These are phyloP conservation scores for Diaporthe ilicicola DNA, from an alignment of 2,329 filamentous ascomycete species.

Conservation along the genomic window DNA sequence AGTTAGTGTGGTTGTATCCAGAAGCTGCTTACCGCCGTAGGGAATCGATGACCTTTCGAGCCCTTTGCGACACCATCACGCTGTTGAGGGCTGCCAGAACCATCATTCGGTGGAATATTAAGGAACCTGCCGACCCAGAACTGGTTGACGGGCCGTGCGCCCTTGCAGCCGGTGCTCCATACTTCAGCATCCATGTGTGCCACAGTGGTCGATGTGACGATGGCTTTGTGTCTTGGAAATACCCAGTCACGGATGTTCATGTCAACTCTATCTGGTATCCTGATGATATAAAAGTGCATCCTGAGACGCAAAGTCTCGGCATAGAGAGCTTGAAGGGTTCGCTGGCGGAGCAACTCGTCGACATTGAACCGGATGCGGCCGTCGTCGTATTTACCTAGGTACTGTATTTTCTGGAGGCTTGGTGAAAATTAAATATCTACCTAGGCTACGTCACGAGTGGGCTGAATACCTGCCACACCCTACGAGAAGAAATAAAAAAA, in stretches of 20 bases:
- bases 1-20: too few species aligned
- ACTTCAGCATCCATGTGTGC: constrained; percentile 40
- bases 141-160: constrained; percentile 38
- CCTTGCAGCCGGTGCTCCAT: constrained; percentile 35
- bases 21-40: too few species aligned
- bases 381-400: too few species aligned
- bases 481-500: too few species aligned
- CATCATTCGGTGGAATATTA: background rate
- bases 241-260: constrained; percentile 30
- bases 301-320: constrained; percentile 41
- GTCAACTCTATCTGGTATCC: constrained; percentile 37
- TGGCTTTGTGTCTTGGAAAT: constrained; percentile 37
- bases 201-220: constrained; percentile 40
- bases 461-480: too few species aligned
- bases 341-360: constrained; percentile 35
- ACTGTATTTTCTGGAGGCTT: too few species aligned
- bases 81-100: too few species aligned
- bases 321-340: constrained; percentile 40
- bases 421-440: too few species aligned
- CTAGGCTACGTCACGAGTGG: too few species aligned
- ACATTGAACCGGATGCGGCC: background rate
- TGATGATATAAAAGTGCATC: constrained; percentile 43
- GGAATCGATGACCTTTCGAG: constrained; percentile 43
- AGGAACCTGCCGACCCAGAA: constrained; percentile 42
- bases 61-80: too few species aligned